Evolutionary conservation across 345 rosid species (phyloP), one percentile per base, ranked within the genome.

Genomic region (Isatis tinctoria): DNA sequence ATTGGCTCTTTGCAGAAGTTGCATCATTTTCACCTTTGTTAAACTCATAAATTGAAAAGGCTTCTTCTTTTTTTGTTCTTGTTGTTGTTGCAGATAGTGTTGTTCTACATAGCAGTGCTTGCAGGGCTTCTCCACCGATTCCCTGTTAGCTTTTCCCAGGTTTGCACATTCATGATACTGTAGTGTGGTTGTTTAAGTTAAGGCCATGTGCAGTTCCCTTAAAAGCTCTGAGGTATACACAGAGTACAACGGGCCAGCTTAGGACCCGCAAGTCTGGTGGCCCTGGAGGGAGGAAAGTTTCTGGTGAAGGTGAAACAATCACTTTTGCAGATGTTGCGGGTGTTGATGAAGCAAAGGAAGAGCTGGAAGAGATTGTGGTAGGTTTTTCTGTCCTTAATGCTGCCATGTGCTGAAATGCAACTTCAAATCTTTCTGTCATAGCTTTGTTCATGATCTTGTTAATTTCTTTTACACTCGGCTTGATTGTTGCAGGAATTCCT

Each of bases 321-420:
- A 88, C 90, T 65, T 95, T 95, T 86, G 92, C 97, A 56, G 99
- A 95, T 71, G 96, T 95, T 76, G 99, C 98, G 24, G 98, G 98
- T 69, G 90, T 92, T 18, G 97, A 95, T 83, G 99, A 92, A 78
- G 99, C 99, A 11, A 95, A 90, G 82, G 99, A 95, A 82, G 99
- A 95, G 85, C 85, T 95, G 27, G 97, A 95, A 83, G 99, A 95
- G 81, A 95, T 95, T 33, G 97, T 95, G 85, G 99, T 95, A 86
- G 59, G 81, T 63, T 70, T 70, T 45, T 39, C 22, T 24, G 14
- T 73, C 58, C 30, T 74, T 36, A 17, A 14, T 8, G 18, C 51
- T 71, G 47, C 57, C 16, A 30, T 32, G 10, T 54, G 27, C 13
- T 51, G 7, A 8, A 56, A 30, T 30, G 22, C 4, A 44, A 44